Conservation (phyloP, 345 rosid genomes). For the Aquilaria sinensis region DNA sequence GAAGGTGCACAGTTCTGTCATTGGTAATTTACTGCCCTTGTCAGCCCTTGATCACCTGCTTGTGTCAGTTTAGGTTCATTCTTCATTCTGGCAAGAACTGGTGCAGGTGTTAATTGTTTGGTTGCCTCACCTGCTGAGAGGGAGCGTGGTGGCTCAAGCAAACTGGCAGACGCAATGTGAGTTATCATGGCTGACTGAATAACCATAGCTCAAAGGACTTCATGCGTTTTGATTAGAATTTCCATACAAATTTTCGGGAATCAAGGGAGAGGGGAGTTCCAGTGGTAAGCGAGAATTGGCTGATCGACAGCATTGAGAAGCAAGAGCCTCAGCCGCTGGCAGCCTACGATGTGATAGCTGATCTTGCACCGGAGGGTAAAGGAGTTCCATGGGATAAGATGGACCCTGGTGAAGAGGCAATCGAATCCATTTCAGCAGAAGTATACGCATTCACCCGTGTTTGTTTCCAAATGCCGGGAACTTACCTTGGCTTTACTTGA, state of each 20-base stretch:
- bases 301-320: slow-evolving; percentile 62
- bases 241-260: background rate
- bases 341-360: slow-evolving; percentile 53
- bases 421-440: slow-evolving; percentile 49
- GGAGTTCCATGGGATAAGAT: slow-evolving; percentile 72
- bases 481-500: background rate
- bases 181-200: slow-evolving; percentile 9
- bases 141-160: slow-evolving; percentile 59
- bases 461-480: background rate
- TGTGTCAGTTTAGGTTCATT: background rate
- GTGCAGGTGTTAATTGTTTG: slow-evolving; percentile 49
- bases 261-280: slow-evolving; percentile 48
- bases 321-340: slow-evolving; percentile 59
- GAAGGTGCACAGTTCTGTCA: slow-evolving; percentile 42
- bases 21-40: slow-evolving; percentile 23
- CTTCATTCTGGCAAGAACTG: background rate
- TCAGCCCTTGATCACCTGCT: background rate
- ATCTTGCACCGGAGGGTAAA: slow-evolving; percentile 55
- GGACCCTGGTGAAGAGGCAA: slow-evolving; percentile 52
- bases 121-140: slow-evolving; percentile 59
- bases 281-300: slow-evolving; percentile 68
- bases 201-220: background rate
- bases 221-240: background rate
- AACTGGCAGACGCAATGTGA: slow-evolving; percentile 69
- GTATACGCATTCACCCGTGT: slow-evolving; percentile 1